Base-by-base conservation (phyloP, 495 filamentous ascomycete genomes). In the Podospora tetraspora region DNA sequence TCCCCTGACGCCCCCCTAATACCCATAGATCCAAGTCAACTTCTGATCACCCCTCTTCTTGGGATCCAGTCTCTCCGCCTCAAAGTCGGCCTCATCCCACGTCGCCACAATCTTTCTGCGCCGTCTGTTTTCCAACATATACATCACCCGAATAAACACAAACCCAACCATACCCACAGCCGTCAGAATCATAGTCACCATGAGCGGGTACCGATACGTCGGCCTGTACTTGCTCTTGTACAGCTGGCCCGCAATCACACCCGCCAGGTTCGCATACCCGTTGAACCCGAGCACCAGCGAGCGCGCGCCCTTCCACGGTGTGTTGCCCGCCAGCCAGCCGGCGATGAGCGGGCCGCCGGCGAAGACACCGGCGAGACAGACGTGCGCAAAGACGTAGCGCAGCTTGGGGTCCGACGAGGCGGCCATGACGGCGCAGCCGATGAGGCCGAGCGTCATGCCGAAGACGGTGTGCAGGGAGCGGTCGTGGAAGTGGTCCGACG, bases 391-490 rank as follows among this genome's bases (percentile, higher is more conserved):
- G 30, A 59, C 68, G 59, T 70, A 70, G 23, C 68, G 68, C 11
- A 70, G 68, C 43, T 70, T 59, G 16, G 68, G 63, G 24, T 70
- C 25, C 6, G 32, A 30, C 32, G 74, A 60, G 72, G 63, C 11
- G 66, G 12, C 78, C 84, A 61, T 78, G 32, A 70, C 68, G 32
- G 63, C 59, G 27, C 68, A 76, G 3, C 85, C 78, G n/a, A 82
- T 34, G 10, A 87, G 62, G 7, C 81, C 77, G 16, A 87, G 69
- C n/a, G 69, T 70, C 23, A 87, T 77, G 16, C 80, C 84, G 21
- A 75, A 71, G 24, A 86, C 75, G 63, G 87, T 83, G 59, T 81
- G 84, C 24, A 77, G 67, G 4, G 85, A 76, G 13, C 86, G 79
- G 63, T 79, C 74, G 30, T 76, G 79, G 22, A 74, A 73, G 21